These are phyloP conservation scores for Takakia lepidozioides DNA, from an alignment of 225 moss, liverwort and hornwort species.

Conservation along the genomic window DNA sequence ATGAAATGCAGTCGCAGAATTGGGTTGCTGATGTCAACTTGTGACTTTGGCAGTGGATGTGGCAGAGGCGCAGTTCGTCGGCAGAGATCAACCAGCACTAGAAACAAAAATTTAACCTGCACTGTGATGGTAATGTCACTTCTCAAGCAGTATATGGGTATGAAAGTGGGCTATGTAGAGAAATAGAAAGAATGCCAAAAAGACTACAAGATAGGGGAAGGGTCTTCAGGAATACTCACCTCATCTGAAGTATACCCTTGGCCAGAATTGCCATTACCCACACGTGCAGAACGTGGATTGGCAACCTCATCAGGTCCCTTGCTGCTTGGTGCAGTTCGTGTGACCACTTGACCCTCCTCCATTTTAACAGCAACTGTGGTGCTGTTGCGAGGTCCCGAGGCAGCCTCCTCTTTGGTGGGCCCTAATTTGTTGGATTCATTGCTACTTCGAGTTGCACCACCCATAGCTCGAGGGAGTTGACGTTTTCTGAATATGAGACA, in stretches of 20 bases:
- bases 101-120: slow-evolving; percentile 90
- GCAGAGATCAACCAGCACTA: slow-evolving; percentile 88
- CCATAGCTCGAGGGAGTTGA: slow-evolving; percentile 58
- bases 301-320: slow-evolving; percentile 64
- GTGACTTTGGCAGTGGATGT: slow-evolving; percentile 70
- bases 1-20: slow-evolving; percentile 70
- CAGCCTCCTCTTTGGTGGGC: slow-evolving; percentile 35
- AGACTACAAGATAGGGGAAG: no score
- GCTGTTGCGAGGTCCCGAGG: slow-evolving; percentile 29
- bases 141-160: no score
- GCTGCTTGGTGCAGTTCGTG: slow-evolving; percentile 25
- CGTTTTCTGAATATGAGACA: slow-evolving; percentile 94
- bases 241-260: slow-evolving; percentile 97
- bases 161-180: no score
- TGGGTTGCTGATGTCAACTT: slow-evolving; percentile 50
- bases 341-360: slow-evolving; percentile 51
- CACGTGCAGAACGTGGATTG: slow-evolving; percentile 50
- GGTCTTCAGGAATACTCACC: no score
- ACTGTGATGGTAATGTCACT: no score
- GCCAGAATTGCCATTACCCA: slow-evolving; percentile 89
- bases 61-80: slow-evolving; percentile 62
- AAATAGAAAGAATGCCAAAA: no score
- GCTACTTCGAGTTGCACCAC: slow-evolving; percentile 22
- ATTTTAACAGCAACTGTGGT: slow-evolving; percentile 36
- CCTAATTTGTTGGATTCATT: slow-evolving; percentile 18